Conservation (phyloP, 2,329 filamentous ascomycete species). For the Fusarium sororula region DNA sequence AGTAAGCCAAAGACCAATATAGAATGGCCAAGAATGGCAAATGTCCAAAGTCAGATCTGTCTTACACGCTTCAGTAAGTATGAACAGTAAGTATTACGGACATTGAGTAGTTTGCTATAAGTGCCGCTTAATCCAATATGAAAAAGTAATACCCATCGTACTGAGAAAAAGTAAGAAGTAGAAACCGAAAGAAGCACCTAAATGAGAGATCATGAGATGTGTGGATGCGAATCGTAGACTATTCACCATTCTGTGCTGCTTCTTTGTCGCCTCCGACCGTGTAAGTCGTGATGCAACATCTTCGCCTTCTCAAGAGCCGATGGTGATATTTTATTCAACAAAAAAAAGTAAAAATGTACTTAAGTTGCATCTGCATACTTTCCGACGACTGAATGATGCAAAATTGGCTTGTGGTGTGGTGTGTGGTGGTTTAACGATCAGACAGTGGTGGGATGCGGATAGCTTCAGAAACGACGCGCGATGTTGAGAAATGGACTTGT, state of each 20-base stretch:
- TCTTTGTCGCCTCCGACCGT: slow-evolving; percentile 40
- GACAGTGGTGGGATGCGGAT: slow-evolving; percentile 43
- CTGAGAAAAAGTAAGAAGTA: neutral
- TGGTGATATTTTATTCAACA: neutral
- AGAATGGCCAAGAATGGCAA: neutral
- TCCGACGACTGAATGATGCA: neutral
- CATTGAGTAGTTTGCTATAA: neutral
- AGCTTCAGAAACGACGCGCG: slow-evolving; percentile 46
- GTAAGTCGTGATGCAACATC: slow-evolving; percentile 40
- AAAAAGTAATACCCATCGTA: neutral
- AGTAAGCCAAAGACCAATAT: no score
- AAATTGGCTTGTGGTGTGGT: slow-evolving; percentile 16
- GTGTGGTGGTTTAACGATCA: slow-evolving; percentile 32
- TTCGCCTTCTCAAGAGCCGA: neutral
- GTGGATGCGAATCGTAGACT: neutral
- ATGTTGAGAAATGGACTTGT: slow-evolving; percentile 21
- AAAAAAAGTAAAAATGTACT: slow-evolving; percentile 32
- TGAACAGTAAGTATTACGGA: neutral
- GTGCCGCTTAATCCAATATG: neutral
- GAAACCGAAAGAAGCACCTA: neutral
- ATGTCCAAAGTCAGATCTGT: neutral
- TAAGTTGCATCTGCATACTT: neutral
- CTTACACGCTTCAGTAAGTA: neutral
- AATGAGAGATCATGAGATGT: neutral
- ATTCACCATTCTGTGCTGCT: slow-evolving; percentile 2